A percentile compares a stretch with the other conserved stretches of the same genome.
Evolutionary conservation across 1,284 basidiomycete genomes (phyloP).

Genomic region (Malassezia sympodialis): DNA sequence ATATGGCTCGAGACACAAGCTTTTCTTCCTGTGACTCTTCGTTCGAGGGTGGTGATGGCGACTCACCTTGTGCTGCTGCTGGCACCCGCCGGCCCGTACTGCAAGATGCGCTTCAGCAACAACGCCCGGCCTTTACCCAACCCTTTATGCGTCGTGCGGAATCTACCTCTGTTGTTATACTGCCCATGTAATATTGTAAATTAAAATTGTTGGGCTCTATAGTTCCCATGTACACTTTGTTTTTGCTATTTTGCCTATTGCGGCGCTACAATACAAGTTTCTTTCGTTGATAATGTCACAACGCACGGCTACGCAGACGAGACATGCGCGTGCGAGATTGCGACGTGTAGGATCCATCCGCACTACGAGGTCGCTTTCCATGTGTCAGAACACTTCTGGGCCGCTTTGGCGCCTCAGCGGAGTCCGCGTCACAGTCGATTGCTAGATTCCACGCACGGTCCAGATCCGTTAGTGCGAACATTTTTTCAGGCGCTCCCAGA

Average conservation of each 20-base stretch:
- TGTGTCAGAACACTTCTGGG: neutral
- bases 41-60: conserved; percentile 32
- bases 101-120: neutral
- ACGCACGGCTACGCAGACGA: conserved; percentile 12
- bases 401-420: neutral
- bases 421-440: neutral
- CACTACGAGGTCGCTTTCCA: neutral
- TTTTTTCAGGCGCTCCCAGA: conserved; percentile 5
- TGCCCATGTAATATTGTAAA: conserved; percentile 1
- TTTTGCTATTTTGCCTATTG: neutral
- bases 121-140: neutral
- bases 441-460: conserved; percentile 14
- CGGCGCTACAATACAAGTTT: conserved; percentile 15
- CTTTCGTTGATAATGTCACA: neutral
- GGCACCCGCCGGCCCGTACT: conserved; percentile 11
- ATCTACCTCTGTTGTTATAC: neutral
- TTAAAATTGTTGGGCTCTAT: neutral
- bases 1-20: conserved; percentile 24
- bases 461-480: conserved; percentile 14
- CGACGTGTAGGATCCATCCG: neutral
- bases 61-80: conserved; percentile 36
- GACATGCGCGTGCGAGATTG: conserved; percentile 7
- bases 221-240: neutral
- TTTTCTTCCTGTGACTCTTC: conserved; percentile 38
- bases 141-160: conserved; percentile 12